Conservation (phyloP, 495 filamentous ascomycete genomes). For the Rusavskia elegans region DNA sequence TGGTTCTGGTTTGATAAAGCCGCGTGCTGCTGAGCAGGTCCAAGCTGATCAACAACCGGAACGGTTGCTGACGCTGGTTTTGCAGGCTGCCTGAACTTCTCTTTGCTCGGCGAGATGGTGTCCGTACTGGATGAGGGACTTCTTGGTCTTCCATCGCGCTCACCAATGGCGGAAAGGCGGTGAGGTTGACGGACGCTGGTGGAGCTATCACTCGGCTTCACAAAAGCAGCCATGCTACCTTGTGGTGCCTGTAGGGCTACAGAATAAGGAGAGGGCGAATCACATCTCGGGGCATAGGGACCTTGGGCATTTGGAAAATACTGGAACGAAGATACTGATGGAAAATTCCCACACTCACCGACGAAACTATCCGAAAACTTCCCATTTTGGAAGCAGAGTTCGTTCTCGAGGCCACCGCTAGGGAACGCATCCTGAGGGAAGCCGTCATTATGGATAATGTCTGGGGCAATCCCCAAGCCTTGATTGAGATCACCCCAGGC, state of each 20-base stretch:
- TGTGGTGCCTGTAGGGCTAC: too few relatives aligned
- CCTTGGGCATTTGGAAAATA: background rate
- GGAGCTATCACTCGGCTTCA: too few relatives aligned
- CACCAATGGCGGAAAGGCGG: too few relatives aligned
- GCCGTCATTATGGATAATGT: slow-evolving; percentile 46
- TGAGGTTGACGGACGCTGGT: too few relatives aligned
- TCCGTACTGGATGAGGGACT: too few relatives aligned
- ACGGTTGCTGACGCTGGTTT: background rate
- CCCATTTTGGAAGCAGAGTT: slow-evolving; percentile 37
- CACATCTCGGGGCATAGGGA: background rate
- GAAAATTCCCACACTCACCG: slow-evolving; percentile 53
- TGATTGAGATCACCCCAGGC: slow-evolving; percentile 45
- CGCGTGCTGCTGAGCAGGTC: background rate
- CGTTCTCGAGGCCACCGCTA: slow-evolving; percentile 38
- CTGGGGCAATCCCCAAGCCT: slow-evolving; percentile 48
- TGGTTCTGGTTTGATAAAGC: background rate
- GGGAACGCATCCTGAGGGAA: slow-evolving; percentile 27
- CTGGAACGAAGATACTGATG: slow-evolving; percentile 10
- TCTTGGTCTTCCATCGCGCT: too few relatives aligned
- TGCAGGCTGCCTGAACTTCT: too few relatives aligned
- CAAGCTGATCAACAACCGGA: background rate
- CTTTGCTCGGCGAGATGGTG: too few relatives aligned
- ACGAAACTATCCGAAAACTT: slow-evolving; percentile 49
- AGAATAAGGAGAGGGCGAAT: background rate
- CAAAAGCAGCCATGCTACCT: too few relatives aligned